Percentiles rank a stretch among this genome's conserved stretches.
Evolutionary conservation across 164 flowering plant species (phyloP).

Genomic region (Kalanchoe fedtschenkoi): DNA sequence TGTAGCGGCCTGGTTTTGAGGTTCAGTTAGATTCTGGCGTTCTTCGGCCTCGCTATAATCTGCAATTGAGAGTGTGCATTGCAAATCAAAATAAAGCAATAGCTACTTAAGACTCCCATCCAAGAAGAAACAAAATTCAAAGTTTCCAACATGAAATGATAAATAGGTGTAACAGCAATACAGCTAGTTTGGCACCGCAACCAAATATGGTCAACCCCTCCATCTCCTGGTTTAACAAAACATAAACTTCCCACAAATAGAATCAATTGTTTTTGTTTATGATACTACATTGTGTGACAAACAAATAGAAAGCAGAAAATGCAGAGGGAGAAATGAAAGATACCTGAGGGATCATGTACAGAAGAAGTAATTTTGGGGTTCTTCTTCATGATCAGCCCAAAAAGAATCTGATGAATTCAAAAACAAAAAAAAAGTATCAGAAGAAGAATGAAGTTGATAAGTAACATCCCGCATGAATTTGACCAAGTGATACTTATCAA

Average conservation of each 20-base stretch:
- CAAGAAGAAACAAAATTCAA: too few species aligned
- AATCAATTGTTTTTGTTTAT: too few species aligned
- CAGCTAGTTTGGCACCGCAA: too few species aligned
- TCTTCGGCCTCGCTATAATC: conserved; percentile 56
- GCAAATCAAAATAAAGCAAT: neutral
- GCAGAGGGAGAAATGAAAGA: neutral
- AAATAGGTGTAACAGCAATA: too few species aligned
- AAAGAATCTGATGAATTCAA: neutral
- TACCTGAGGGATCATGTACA: conserved; percentile 31
- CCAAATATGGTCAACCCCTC: neutral
- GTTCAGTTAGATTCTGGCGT: conserved; percentile 39
- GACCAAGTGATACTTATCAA: neutral
- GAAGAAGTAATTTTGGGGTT: conserved; percentile 29
- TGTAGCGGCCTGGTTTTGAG: conserved; percentile 33
- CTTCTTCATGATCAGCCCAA: neutral
- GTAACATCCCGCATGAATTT: neutral
- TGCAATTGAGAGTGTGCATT: conserved; percentile 10
- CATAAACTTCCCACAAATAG: too few species aligned
- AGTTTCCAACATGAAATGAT: too few species aligned
- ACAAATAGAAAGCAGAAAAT: neutral
- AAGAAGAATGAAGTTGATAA: neutral
- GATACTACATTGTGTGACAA: neutral
- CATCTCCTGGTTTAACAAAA: neutral
- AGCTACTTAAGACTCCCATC: neutral
- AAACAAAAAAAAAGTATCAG: neutral